phyloP scores from a whole-genome alignment of 2,329 filamentous ascomycete species.

The Aspergillus floridensis region DNA sequence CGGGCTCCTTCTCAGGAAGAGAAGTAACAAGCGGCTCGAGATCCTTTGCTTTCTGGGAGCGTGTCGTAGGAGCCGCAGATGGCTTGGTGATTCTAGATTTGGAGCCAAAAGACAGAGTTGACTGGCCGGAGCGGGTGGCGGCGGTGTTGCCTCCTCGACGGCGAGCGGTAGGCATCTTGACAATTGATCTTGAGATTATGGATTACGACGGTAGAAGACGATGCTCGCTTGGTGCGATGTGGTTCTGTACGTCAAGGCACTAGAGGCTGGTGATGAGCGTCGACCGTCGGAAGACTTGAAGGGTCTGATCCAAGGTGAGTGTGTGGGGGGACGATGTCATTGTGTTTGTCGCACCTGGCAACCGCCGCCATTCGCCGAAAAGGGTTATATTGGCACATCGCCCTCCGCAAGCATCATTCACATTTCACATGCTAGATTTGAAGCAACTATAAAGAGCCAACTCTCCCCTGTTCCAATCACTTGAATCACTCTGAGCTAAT shows the following conservation, averaged over 20 bases:
- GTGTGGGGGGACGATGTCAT: constrained; percentile 20
- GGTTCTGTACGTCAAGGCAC: background rate
- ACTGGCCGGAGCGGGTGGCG: constrained; percentile 48
- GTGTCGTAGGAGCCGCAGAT: constrained; percentile 30
- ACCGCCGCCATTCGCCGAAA: background rate
- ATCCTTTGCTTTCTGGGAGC: constrained; percentile 33
- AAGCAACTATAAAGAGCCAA: too few relatives aligned
- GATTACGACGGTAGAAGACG: background rate
- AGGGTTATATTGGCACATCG: background rate
- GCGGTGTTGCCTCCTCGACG: constrained; percentile 37
- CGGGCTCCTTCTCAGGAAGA: constrained; percentile 25
- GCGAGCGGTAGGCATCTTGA: constrained; percentile 44
- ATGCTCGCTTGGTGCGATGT: background rate
- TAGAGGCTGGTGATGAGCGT: constrained; percentile 1
- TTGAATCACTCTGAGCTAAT: too few relatives aligned
- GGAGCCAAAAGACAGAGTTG: constrained; percentile 62
- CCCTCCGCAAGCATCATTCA: background rate
- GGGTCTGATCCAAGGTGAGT: background rate
- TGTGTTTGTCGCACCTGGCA: constrained; percentile 18
- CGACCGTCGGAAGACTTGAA: background rate
- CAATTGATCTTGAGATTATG: background rate
- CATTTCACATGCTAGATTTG: background rate
- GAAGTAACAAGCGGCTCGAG: constrained; percentile 37
- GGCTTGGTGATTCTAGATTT: constrained; percentile 60
- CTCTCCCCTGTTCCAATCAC: too few relatives aligned